Conservation (phyloP, 805 yeast genomes). For the Suhomyces sp. region DNA sequence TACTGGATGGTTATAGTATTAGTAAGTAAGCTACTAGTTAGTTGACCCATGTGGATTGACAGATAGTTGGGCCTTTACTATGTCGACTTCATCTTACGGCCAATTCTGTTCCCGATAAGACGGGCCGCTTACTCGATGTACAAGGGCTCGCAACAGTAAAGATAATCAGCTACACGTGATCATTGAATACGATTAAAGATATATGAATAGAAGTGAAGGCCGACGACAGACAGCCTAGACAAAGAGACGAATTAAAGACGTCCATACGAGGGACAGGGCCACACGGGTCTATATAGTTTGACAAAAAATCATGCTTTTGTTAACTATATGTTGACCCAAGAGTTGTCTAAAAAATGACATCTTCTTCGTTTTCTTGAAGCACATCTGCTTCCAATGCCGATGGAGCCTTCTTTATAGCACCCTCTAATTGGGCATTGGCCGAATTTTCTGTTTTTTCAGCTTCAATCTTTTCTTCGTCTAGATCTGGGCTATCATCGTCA, state of each 20-base stretch:
- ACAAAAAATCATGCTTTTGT: too few relatives aligned
- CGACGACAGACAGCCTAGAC: not conserved
- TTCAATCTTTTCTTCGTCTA: constrained; percentile 18
- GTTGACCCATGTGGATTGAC: too few relatives aligned
- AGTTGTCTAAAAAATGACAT: constrained; percentile 35
- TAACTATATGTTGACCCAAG: not conserved
- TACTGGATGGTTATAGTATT: too few relatives aligned
- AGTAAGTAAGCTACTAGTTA: too few relatives aligned
- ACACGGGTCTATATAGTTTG: not conserved
- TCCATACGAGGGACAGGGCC: not conserved
- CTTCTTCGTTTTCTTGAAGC: constrained; percentile 44
- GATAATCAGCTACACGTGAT: not conserved
- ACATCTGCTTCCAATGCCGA: constrained; percentile 25
- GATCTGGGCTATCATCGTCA: not conserved
- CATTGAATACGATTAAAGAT: not conserved
- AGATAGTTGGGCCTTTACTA: not conserved
- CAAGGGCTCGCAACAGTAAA: not conserved
- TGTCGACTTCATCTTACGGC: not conserved
- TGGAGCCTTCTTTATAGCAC: constrained; percentile 15
- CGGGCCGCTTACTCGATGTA: not conserved
- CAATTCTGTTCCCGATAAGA: not conserved
- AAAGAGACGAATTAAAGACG: not conserved
- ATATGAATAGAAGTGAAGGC: not conserved
- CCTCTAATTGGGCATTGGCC: constrained; percentile 1
- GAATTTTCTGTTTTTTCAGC: constrained; percentile 16